Percentiles rank a stretch among this genome's conserved stretches.
These are phyloP conservation scores for Draba incana DNA, from an alignment of 345 rosid species.

Conservation along the genomic window DNA sequence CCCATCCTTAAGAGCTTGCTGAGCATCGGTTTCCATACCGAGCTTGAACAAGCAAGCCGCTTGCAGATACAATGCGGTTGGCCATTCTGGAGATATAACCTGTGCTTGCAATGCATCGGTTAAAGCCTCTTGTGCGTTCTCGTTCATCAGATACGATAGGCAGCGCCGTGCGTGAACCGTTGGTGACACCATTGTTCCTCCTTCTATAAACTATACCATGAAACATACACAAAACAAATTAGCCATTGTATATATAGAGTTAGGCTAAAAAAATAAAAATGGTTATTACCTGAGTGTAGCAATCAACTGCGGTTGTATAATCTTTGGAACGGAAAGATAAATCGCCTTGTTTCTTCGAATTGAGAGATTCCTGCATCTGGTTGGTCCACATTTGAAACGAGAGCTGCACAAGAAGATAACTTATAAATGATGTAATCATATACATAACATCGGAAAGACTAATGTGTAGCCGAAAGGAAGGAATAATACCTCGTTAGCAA, in stretches of 20 bases:
- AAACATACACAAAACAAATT: slow-evolving; percentile 21
- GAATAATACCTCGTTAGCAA: slow-evolving; percentile 78
- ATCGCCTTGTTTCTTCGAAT: slow-evolving; percentile 91
- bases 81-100: slow-evolving; percentile 88
- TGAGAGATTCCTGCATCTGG: slow-evolving; percentile 94
- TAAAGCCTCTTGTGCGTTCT: slow-evolving; percentile 75
- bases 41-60: slow-evolving; percentile 74
- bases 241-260: neutral
- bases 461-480: neutral
- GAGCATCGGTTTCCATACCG: slow-evolving; percentile 90
- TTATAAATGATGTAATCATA: neutral
- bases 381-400: slow-evolving; percentile 98
- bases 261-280: no score
- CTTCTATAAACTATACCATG: slow-evolving; percentile 73
- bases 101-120: slow-evolving; percentile 92
- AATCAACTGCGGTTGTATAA: slow-evolving; percentile 66
- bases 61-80: slow-evolving; percentile 68
- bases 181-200: slow-evolving; percentile 95
- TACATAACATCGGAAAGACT: neutral
- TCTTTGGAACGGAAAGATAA: slow-evolving; percentile 86
- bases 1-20: slow-evolving; percentile 83
- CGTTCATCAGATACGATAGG: slow-evolving; percentile 74
- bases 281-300: slow-evolving; percentile 69
- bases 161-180: slow-evolving; percentile 91
- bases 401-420: slow-evolving; percentile 50